Evolutionary conservation across 768 basidiomycete genomes (phyloP), one percentile per base, ranked within the genome.

Genomic region (Macrolepiota dolichaula): DNA sequence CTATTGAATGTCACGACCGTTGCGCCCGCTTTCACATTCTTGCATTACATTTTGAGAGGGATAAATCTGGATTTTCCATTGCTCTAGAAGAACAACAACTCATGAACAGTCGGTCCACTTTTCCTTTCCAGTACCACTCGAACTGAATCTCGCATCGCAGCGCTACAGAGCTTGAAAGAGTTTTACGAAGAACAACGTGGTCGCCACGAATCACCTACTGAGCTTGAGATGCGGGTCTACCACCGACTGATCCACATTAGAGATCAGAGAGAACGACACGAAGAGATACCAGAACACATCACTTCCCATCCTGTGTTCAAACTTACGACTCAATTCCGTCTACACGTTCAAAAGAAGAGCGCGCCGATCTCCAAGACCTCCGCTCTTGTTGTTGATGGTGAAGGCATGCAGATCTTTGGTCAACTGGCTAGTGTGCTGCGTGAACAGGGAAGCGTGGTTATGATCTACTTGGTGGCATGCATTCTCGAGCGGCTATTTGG

Each of bases 201-300:
- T 9, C 74, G 76, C 44, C 88, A 88, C 62, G 75, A 86, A 66
- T 90, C 89, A 10, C 85, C 89, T 0, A 91, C 89, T 40, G 96
- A 98, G 69, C 83, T 98, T 50, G 96, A 99, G 73, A 97, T 99
- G 87, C 87, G 93, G 35, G 87, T 97, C 1, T 99, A 98, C 74
- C 92, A 96, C 69, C 86, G 96, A 51, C 84, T 98, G 32, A 88
- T 92, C 29, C 94, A 97, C 67, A 89, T 98, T 47, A 87, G 93
- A 29, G 91, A 95, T 71, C 89, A 91, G 67, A 83, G 74, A 63
- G 90, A 91, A 68, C 89, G 85, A 9, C 86, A 81, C 67, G 92
- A 87, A 67, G 85, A 81, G 66, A 86, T 94, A 38, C 88, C 95
- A 0, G 73, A 77, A 1, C 69, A 82, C 37, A 85, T 98, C 63